Conservation (phyloP, 257 asterid species). For the Solanum acaule region DNA sequence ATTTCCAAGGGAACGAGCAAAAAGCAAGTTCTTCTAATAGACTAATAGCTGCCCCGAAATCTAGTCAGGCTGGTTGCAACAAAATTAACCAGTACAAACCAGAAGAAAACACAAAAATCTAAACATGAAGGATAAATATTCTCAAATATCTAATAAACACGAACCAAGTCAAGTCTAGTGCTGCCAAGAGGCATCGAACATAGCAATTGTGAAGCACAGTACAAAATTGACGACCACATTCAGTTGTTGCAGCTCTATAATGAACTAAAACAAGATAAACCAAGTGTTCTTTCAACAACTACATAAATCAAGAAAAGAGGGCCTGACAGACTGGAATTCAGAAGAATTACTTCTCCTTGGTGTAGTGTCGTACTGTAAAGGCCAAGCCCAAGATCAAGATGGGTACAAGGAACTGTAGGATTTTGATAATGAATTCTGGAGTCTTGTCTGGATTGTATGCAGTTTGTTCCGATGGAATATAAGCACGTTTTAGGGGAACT, state of each 20-base stretch:
- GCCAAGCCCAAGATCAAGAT: slow-evolving; percentile 72
- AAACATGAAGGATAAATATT: not conserved
- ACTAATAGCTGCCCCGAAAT: not conserved
- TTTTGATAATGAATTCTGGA: slow-evolving; percentile 52
- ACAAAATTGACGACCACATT: not conserved
- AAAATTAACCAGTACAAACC: not conserved
- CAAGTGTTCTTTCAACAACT: slow-evolving; percentile 10
- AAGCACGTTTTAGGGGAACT: slow-evolving; percentile 53
- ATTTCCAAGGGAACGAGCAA: not conserved
- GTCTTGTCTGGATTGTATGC: slow-evolving; percentile 43
- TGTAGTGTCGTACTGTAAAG: slow-evolving; percentile 58
- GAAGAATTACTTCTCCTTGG: slow-evolving; percentile 48
- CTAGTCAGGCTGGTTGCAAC: not conserved
- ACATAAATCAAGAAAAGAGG: slow-evolving; percentile 1
- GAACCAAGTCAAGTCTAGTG: not conserved
- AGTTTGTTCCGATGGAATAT: slow-evolving; percentile 27
- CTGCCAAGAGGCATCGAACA: not conserved
- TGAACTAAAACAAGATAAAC: not conserved
- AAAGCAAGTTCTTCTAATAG: too few species aligned
- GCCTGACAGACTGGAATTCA: not conserved
- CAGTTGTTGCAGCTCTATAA: not conserved
- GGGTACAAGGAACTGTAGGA: slow-evolving; percentile 71
- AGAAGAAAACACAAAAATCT: not conserved
- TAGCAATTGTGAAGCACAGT: not conserved
- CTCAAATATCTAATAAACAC: not conserved